Base-by-base conservation (phyloP, 2,329 filamentous ascomycete genomes). In the Neofusicoccum umdonicola region DNA sequence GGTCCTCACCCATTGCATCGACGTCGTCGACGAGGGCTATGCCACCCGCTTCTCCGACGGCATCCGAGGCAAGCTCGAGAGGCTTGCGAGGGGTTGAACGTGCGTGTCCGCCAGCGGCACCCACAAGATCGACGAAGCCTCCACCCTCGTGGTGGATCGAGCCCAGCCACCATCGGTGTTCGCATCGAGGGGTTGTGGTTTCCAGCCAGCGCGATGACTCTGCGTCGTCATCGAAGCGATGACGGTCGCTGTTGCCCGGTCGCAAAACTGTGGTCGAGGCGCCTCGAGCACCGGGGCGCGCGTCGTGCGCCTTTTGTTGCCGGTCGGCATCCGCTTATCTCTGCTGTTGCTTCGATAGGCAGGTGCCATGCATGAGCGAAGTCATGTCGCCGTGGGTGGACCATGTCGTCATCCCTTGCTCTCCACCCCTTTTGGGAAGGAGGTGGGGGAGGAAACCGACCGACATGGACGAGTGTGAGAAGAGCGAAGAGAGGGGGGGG, bases 41-140 rank as follows among this genome's bases (percentile, higher is more conserved):
- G 77, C 82, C 39, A 82, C 81, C 51, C 78, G 83, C 22, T 82
- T 86, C 68, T 81, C 82, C 6, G 84, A 86, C 67, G 84, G 84
- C 8, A 83, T 86, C 65, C 78, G 81, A 45, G 78, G 79, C 63
- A 86, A 86, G 73, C 76, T 86, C 27, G 80, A 83, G 65, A 79
- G 78, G 66, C 70, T 83, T 48, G 75, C 79, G 35, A 69, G 75
- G 45, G 72, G 73, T 50, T 66, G 61, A 66, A 31, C 47, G 54
- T 12, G 8, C 41, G 15, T 17, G 37, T 1, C 12, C 39, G 3
- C 19, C 19, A 35, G 34, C 31, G 12, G 47, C 9, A 47, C n/a
- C 9, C 15, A 35, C n/a, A 8, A 11, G n/a, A 2, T 9, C 42
- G 34, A 51, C 35, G 11, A 19, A 31, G 4, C n/a, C 6, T 15